Percentiles rank a stretch among this genome's conserved stretches.
Conservation (phyloP, 2,329 filamentous ascomycete genomes). For the Tolypocladium cylindrosporum region DNA sequence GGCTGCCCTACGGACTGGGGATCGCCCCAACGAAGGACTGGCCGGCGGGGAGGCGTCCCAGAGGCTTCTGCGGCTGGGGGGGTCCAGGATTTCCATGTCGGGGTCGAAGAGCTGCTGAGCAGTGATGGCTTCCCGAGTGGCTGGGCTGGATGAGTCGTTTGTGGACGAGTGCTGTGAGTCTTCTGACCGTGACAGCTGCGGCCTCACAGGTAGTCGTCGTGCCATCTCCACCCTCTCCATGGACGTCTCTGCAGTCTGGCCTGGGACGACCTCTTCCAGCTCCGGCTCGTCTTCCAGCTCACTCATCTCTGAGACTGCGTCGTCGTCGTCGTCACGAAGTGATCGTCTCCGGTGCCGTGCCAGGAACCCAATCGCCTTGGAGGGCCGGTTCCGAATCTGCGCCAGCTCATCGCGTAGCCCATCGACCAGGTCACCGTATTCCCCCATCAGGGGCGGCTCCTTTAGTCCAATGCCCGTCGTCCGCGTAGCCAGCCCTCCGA, state of each 20-base stretch:
- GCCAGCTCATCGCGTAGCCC: constrained; percentile 31
- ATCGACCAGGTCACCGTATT: constrained; percentile 34
- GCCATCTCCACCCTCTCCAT: constrained; percentile 6
- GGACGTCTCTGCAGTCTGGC: constrained; percentile 9
- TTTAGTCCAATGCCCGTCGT: constrained; percentile 13
- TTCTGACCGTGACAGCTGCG: constrained; percentile 14
- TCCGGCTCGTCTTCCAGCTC: constrained; percentile 39
- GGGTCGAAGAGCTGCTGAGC: not conserved
- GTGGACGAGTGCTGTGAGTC: constrained; percentile 6
- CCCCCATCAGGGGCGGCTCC: constrained; percentile 19
- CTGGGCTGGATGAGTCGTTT: not conserved
- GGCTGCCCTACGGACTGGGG: not conserved
- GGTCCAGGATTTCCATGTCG: not conserved
- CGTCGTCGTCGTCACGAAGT: not conserved
- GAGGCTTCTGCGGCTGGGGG: not conserved
- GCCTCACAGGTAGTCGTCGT: constrained; percentile 14
- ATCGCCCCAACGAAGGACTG: not conserved
- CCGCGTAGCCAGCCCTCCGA: constrained; percentile 21
- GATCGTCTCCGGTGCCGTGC: not conserved
- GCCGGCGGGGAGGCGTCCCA: not conserved
- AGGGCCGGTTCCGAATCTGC: constrained; percentile 11
- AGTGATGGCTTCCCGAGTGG: no score
- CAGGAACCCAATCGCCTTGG: constrained; percentile 10
- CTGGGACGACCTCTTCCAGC: constrained; percentile 3
- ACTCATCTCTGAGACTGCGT: constrained; percentile 36